Conservation (phyloP, 2,329 filamentous ascomycete genomes). For the Penicillium brevicompactum region DNA sequence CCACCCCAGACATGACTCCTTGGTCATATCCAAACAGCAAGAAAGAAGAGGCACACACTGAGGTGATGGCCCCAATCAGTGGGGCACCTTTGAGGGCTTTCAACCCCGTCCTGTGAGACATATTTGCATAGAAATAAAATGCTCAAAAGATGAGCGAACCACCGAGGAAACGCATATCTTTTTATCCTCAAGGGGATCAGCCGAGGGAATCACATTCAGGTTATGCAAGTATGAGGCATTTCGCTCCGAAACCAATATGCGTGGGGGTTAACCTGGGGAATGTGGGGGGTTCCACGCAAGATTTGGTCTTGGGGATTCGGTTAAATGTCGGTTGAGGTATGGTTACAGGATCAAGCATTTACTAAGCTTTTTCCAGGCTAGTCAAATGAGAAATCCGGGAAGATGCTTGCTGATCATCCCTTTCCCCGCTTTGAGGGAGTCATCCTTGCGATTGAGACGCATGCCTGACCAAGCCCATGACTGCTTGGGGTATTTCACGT, state of each 20-base stretch:
- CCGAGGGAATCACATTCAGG: neutral
- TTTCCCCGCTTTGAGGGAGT: neutral
- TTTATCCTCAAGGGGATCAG: neutral
- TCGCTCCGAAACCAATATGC: conserved; percentile 10
- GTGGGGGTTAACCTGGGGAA: conserved; percentile 18
- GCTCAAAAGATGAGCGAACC: neutral
- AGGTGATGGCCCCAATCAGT: conserved; percentile 28
- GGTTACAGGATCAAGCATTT: neutral
- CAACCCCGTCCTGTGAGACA: conserved; percentile 18
- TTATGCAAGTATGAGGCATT: conserved; percentile 9
- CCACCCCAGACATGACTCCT: conserved; percentile 32
- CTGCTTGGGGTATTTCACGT: neutral
- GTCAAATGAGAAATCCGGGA: neutral
- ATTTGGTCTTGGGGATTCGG: neutral
- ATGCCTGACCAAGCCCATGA: neutral
- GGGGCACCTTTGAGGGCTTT: conserved; percentile 17
- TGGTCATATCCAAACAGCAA: conserved; percentile 44
- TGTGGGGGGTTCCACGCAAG: conserved; percentile 1
- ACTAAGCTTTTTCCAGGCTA: neutral
- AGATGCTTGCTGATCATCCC: neutral
- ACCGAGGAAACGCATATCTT: neutral
- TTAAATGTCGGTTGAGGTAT: neutral
- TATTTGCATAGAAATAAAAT: neutral
- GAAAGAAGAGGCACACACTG: conserved; percentile 40
- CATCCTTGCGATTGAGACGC: neutral